Percentiles rank a stretch among this genome's conserved stretches.
phyloP scores from a whole-genome alignment of 805 yeast species.

The Candida wancherniae region DNA sequence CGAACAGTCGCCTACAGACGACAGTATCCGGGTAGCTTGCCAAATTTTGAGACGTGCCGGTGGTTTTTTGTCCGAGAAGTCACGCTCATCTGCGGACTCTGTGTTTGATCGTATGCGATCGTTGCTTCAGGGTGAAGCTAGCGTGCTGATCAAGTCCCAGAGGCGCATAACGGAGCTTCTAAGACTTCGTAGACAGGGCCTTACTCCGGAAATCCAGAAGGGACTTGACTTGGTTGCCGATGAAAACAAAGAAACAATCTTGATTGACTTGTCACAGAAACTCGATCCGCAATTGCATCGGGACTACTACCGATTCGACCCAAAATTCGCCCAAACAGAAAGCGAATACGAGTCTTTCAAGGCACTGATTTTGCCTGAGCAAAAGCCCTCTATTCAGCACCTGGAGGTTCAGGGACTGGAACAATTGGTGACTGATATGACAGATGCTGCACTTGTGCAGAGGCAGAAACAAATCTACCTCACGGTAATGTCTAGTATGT shows the following conservation, averaged over 20 bases:
- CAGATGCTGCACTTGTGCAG: constrained; percentile 41
- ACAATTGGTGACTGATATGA: constrained; percentile 4
- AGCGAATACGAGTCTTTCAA: no score
- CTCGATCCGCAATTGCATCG: constrained; percentile 43
- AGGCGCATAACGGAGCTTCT: constrained; percentile 8
- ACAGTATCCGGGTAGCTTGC: constrained; percentile 52
- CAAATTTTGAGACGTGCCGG: constrained; percentile 52
- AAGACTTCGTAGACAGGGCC: constrained; percentile 11
- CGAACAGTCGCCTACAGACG: constrained; percentile 44
- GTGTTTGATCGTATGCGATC: constrained; percentile 58
- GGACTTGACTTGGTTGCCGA: constrained; percentile 61
- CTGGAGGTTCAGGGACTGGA: no score
- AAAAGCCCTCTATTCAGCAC: no score
- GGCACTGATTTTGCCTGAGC: constrained; percentile 19
- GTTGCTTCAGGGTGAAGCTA: constrained; percentile 55
- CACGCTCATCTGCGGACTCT: constrained; percentile 41
- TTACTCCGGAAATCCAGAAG: constrained; percentile 30
- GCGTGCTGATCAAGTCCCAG: constrained; percentile 8
- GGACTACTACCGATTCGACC: constrained; percentile 49
- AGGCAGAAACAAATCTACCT: constrained; percentile 75
- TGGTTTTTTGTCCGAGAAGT: constrained; percentile 37
- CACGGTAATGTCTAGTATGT: constrained; percentile 83
- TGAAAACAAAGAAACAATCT: constrained; percentile 56
- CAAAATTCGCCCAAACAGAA: constrained; percentile 47
- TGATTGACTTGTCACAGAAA: constrained; percentile 49